These are phyloP conservation scores for Ambrosia trifida DNA, from an alignment of 129 eudicot species.

Conservation along the genomic window DNA sequence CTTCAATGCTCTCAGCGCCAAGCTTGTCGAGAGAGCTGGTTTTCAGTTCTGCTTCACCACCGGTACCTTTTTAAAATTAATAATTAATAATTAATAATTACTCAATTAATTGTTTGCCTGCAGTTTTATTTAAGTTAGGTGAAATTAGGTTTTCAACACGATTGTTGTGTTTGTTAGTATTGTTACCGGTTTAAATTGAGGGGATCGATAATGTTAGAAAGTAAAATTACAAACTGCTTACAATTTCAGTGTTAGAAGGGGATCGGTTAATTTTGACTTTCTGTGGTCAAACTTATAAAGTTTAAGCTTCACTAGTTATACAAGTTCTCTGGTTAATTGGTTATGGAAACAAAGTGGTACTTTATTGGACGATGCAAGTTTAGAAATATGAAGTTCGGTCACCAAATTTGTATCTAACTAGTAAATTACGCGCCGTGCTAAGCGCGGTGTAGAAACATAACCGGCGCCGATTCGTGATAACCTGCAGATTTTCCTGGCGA, in stretches of 20 bases:
- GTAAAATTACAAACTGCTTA: background rate
- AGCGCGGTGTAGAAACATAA: no score
- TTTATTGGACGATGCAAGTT: background rate
- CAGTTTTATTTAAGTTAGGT: background rate
- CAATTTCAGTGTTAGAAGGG: background rate
- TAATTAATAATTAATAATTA: background rate
- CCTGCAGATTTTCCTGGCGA: no score
- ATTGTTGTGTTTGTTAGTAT: no score
- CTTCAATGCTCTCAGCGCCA: constrained; percentile 89
- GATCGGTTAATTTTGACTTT: background rate
- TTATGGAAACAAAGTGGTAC: background rate
- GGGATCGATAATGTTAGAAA: no score
- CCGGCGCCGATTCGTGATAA: no score
- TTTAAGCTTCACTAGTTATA: background rate
- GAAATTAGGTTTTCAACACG: no score
- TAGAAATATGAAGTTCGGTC: background rate
- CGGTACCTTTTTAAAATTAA: constrained; percentile 46
- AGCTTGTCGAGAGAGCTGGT: constrained; percentile 74
- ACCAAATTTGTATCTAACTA: no score
- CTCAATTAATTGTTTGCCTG: background rate
- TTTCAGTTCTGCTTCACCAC: constrained; percentile 84
- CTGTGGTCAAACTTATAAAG: background rate
- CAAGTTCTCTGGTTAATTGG: background rate
- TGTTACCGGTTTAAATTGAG: no score
- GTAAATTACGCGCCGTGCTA: no score